phyloP scores from a whole-genome alignment of 345 rosid genomes.

The Boechera stricta region DNA sequence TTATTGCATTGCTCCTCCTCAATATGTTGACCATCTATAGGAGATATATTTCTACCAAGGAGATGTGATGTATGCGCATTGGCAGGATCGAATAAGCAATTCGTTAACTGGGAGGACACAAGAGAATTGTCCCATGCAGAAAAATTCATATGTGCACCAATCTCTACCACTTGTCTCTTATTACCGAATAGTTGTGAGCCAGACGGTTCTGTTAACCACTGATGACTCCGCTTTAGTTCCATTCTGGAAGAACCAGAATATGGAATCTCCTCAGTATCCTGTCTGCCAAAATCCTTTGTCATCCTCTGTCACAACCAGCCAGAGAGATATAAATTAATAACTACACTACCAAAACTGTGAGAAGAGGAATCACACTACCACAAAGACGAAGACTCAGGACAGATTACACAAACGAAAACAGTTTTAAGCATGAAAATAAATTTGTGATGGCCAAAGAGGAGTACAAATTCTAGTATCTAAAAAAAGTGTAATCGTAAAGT shows the following conservation, averaged over 20 bases:
- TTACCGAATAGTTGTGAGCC: conserved; percentile 61
- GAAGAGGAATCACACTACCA: background rate
- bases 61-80: conserved; percentile 52
- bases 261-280: conserved; percentile 30
- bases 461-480: no score
- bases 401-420: background rate
- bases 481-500: conserved; percentile 9
- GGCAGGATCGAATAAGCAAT: conserved; percentile 62
- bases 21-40: conserved; percentile 36
- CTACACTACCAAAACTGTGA: background rate
- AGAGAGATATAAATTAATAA: background rate
- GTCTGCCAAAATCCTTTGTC: conserved; percentile 16
- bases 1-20: conserved; percentile 45
- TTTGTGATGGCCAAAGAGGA: no score
- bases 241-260: conserved; percentile 21
- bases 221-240: conserved; percentile 63
- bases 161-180: conserved; percentile 68
- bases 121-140: conserved; percentile 60
- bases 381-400: background rate
- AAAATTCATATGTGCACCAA: conserved; percentile 48
- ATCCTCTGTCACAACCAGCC: conserved; percentile 30
- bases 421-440: background rate
- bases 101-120: conserved; percentile 56
- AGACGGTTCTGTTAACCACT: conserved; percentile 62
- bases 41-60: conserved; percentile 46